Conservation (phyloP, 331 rosid species). For the Telfairia occidentalis region DNA sequence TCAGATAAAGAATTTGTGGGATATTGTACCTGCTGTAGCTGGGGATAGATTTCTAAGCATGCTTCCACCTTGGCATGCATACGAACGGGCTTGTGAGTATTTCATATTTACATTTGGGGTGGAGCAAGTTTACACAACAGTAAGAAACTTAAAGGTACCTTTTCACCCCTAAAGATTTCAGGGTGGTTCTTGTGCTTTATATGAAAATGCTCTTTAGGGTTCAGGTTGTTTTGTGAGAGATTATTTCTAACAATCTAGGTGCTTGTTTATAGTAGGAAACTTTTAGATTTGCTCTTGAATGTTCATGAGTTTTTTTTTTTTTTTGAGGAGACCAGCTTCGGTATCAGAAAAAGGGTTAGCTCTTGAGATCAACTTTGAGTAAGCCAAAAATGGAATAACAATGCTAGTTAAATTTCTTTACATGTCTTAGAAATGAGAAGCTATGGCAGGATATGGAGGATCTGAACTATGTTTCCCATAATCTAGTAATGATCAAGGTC, state of each 20-base stretch:
- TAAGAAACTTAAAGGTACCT: slow-evolving; percentile 79
- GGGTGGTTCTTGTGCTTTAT: not conserved
- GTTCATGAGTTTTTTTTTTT: not conserved
- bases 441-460: not conserved
- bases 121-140: slow-evolving; percentile 74
- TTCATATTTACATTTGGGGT: slow-evolving; percentile 58
- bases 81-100: slow-evolving; percentile 87
- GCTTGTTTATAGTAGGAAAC: not conserved
- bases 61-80: slow-evolving; percentile 98
- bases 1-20: slow-evolving; percentile 63
- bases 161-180: not conserved
- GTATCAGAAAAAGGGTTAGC: not conserved
- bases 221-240: not conserved
- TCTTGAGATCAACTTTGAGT: not conserved
- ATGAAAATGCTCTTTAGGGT: not conserved
- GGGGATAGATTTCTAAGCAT: slow-evolving; percentile 87
- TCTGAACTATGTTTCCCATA: not conserved
- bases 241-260: not conserved
- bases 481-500: not conserved
- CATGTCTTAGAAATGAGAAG: not conserved
- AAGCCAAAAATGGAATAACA: not conserved
- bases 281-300: not conserved
- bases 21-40: slow-evolving; percentile 57
- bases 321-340: not conserved
- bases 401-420: not conserved